Conservation (phyloP, 805 yeast species). For the Pichia gijzeniarum region DNA sequence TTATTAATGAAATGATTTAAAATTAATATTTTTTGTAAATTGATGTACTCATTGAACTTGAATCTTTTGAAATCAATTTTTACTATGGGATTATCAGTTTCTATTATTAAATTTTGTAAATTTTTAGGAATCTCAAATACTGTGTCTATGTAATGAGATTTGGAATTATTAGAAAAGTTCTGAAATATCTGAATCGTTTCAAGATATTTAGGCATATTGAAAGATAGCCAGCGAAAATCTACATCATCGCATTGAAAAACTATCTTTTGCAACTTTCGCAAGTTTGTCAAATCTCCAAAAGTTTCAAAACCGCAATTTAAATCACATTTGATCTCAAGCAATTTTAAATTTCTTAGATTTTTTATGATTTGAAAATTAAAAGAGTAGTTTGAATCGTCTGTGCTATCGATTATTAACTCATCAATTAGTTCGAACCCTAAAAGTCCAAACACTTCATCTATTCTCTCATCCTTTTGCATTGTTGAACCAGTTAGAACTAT, state of each 20-base stretch:
- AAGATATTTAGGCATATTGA: background rate
- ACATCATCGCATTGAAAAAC: background rate
- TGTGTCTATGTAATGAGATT: background rate
- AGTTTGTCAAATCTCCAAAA: conserved; percentile 1
- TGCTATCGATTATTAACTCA: conserved; percentile 2
- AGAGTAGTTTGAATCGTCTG: background rate
- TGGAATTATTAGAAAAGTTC: background rate
- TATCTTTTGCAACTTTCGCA: conserved; percentile 1
- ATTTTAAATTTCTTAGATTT: background rate
- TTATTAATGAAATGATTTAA: background rate
- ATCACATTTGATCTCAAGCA: conserved; percentile 2
- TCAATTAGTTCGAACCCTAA: background rate
- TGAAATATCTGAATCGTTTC: conserved; percentile 1
- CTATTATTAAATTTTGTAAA: conserved; percentile 1
- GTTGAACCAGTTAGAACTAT: background rate
- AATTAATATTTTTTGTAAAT: background rate
- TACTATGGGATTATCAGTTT: background rate
- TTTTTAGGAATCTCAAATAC: background rate
- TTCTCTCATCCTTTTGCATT: background rate
- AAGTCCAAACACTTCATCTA: background rate
- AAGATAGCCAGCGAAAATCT: background rate
- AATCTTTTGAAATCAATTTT: background rate
- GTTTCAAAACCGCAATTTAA: background rate
- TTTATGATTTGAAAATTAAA: background rate
- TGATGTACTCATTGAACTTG: background rate